phyloP scores from a whole-genome alignment of 768 basidiomycete species.

The Pisolithus orientalis region DNA sequence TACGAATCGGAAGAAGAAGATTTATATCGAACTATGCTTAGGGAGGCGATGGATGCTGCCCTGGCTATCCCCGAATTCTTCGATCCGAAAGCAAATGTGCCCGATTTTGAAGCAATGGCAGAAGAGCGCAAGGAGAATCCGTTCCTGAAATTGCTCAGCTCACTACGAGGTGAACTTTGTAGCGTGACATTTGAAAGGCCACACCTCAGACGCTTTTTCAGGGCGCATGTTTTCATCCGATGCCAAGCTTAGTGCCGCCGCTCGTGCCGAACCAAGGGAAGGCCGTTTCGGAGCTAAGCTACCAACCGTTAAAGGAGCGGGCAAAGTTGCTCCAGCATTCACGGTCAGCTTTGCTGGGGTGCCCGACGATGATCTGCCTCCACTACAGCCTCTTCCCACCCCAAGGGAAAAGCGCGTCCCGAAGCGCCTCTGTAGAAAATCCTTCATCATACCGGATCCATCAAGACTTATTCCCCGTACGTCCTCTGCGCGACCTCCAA shows the following conservation, averaged over 20 bases:
- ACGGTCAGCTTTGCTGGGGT: conserved; percentile 5
- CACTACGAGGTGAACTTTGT: conserved; percentile 51
- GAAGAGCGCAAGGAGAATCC: conserved; percentile 65
- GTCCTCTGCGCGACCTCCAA: background rate
- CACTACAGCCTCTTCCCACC: conserved; percentile 2
- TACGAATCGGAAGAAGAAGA: conserved; percentile 71
- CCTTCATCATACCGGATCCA: conserved; percentile 7
- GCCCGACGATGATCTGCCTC: conserved; percentile 7
- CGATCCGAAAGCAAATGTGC: conserved; percentile 40
- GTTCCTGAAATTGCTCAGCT: conserved; percentile 70
- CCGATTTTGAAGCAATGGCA: conserved; percentile 37
- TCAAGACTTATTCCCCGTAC: background rate
- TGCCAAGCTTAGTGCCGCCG: conserved; percentile 37
- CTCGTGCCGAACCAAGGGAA: conserved; percentile 29
- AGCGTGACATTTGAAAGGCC: background rate
- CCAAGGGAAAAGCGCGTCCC: conserved; percentile 7
- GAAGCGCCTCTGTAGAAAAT: background rate
- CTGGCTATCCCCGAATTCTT: conserved; percentile 52
- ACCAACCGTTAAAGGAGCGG: conserved; percentile 7
- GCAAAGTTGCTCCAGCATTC: conserved; percentile 6
- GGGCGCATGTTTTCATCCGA: conserved; percentile 59
- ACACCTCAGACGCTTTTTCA: conserved; percentile 19
- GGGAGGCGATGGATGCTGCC: conserved; percentile 70
- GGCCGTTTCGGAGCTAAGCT: conserved; percentile 17
- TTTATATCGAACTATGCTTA: conserved; percentile 49